These are phyloP conservation scores for Botrytis deweyae DNA, from an alignment of 2,329 filamentous ascomycete genomes.

Conservation along the genomic window DNA sequence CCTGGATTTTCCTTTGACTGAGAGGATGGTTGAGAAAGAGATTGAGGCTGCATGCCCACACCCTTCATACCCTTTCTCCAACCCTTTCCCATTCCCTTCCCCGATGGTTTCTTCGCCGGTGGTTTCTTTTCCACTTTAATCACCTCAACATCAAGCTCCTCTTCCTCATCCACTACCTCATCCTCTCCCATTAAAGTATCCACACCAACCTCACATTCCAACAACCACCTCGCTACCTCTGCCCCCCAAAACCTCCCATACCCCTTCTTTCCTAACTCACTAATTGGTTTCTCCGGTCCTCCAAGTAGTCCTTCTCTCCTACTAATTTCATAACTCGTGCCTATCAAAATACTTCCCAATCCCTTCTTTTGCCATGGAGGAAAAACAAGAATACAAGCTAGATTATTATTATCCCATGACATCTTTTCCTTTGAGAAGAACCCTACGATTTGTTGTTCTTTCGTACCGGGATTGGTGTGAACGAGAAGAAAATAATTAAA, in stretches of 20 bases:
- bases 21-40: background rate
- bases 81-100: conserved; percentile 20
- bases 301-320: conserved; percentile 79
- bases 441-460: conserved; percentile 67
- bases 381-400: conserved; percentile 94
- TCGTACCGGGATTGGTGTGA: conserved; percentile 56
- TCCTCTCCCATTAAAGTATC: conserved; percentile 30
- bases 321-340: conserved; percentile 88
- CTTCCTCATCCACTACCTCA: conserved; percentile 43
- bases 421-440: conserved; percentile 99
- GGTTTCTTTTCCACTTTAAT: background rate
- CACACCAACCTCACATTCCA: conserved; percentile 38
- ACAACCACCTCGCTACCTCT: conserved; percentile 72
- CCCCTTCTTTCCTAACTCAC: conserved; percentile 76
- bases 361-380: conserved; percentile 93
- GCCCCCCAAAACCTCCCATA: conserved; percentile 86
- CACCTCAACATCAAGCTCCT: conserved; percentile 50
- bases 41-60: conserved; percentile 16
- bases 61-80: conserved; percentile 22
- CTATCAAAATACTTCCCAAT: conserved; percentile 85
- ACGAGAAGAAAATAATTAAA: conserved; percentile 95
- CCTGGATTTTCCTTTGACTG: background rate
- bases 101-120: conserved; percentile 3
- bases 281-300: conserved; percentile 91
- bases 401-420: conserved; percentile 97